Percentiles rank a stretch among this genome's conserved stretches.
Evolutionary conservation across 371 early-diverging fungal species (phyloP).

Genomic region (Phascolomyces articulosus): DNA sequence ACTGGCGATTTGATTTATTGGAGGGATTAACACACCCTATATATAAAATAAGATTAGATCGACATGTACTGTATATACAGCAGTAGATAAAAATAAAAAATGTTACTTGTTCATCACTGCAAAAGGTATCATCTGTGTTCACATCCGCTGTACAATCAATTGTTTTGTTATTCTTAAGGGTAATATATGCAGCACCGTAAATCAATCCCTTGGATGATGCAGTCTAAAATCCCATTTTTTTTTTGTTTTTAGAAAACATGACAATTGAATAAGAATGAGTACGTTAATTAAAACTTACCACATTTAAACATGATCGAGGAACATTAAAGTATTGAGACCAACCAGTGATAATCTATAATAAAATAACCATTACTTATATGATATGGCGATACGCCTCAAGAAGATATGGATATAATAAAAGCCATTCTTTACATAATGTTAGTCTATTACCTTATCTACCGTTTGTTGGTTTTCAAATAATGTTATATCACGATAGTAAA

Average conservation of each 20-base stretch:
- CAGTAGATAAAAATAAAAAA: neutral
- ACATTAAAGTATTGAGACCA: constrained; percentile 40
- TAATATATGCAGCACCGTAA: constrained; percentile 39
- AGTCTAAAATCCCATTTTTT: constrained; percentile 19
- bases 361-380: no score
- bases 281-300: no score
- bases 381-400: no score
- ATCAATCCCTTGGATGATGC: constrained; percentile 49
- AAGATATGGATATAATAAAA: no score
- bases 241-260: neutral
- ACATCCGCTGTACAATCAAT: constrained; percentile 33
- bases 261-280: no score
- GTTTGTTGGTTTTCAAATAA: constrained; percentile 37
- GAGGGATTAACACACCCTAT: constrained; percentile 43
- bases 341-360: constrained; percentile 45
- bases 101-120: constrained; percentile 33
- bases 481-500: constrained; percentile 46
- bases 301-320: constrained; percentile 40
- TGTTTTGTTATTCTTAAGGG: constrained; percentile 29
- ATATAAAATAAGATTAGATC: no score
- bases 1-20: constrained; percentile 29
- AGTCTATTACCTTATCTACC: constrained; percentile 31
- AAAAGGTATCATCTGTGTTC: constrained; percentile 2
- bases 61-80: neutral
- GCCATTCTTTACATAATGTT: neutral